A percentile compares a stretch with the other conserved stretches of the same genome.
Evolutionary conservation across 2,329 filamentous ascomycete genomes (phyloP).

Genomic region (Exophiala calicioides): DNA sequence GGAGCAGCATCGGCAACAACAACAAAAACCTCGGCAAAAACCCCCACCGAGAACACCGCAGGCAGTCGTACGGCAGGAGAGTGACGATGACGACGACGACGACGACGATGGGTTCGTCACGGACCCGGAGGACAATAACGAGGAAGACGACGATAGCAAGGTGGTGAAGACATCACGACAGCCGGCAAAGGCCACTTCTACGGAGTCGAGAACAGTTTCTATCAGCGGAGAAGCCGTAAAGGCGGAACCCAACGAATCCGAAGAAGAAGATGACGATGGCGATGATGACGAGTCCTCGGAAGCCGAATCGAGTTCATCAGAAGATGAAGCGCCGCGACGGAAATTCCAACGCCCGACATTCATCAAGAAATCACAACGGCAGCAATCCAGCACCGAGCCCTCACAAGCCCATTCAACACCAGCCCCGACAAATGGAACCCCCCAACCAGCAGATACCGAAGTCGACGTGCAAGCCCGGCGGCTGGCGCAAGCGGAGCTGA

Average conservation of each 20-base stretch:
- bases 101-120: slow-evolving; percentile 64
- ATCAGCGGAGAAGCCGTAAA: slow-evolving; percentile 8
- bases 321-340: slow-evolving; percentile 59
- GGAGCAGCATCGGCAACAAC: slow-evolving; percentile 49
- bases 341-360: slow-evolving; percentile 66
- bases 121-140: slow-evolving; percentile 49
- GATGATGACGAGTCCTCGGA: slow-evolving; percentile 23
- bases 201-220: slow-evolving; percentile 6
- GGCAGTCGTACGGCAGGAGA: slow-evolving; percentile 19
- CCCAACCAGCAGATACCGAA: slow-evolving; percentile 36
- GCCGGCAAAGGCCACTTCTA: slow-evolving; percentile 22
- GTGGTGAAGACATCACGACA: slow-evolving; percentile 32
- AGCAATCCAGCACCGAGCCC: slow-evolving; percentile 32
- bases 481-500: slow-evolving; percentile 70
- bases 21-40: slow-evolving; percentile 44
- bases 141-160: slow-evolving; percentile 30
- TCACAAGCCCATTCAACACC: too few relatives aligned
- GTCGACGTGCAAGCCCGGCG: slow-evolving; percentile 58
- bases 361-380: slow-evolving; percentile 63
- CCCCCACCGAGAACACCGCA: slow-evolving; percentile 34
- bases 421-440: slow-evolving; percentile 24
- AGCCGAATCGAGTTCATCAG: slow-evolving; percentile 46
- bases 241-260: slow-evolving; percentile 9
- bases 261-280: slow-evolving; percentile 32
- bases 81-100: slow-evolving; percentile 42